These are phyloP conservation scores for Lachancea dasiensis DNA, from an alignment of 805 yeast species.

Conservation along the genomic window DNA sequence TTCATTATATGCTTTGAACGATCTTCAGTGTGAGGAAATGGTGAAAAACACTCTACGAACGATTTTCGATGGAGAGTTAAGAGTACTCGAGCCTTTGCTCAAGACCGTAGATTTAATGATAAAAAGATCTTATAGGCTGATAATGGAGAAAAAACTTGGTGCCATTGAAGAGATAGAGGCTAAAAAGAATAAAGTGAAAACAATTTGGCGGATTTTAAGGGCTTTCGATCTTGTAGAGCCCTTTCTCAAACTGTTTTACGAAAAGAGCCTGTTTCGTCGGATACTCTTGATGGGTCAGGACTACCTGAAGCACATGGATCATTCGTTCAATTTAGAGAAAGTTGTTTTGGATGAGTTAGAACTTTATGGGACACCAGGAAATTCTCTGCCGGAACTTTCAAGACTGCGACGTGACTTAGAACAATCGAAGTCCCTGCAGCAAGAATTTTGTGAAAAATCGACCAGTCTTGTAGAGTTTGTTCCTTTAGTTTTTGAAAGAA, in stretches of 20 bases:
- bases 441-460: not conserved
- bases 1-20: conserved; percentile 1
- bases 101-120: conserved; percentile 12
- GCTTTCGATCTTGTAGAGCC: conserved; percentile 6
- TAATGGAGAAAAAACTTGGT: not conserved
- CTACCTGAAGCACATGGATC: conserved; percentile 2
- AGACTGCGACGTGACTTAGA: conserved; percentile 1
- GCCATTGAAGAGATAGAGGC: not conserved
- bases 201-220: conserved; percentile 2
- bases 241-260: conserved; percentile 6
- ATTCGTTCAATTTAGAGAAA: conserved; percentile 5
- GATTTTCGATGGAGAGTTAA: conserved; percentile 15
- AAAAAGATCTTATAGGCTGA: not conserved
- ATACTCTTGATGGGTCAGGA: conserved; percentile 6
- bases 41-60: conserved; percentile 1
- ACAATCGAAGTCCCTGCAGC: not conserved
- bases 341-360: conserved; percentile 1
- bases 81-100: conserved; percentile 14
- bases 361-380: not conserved
- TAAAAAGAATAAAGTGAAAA: not conserved
- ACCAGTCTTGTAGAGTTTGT: not conserved
- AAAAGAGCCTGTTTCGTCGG: conserved; percentile 6
- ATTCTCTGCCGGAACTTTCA: not conserved
- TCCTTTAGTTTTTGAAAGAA: conserved; percentile 23
- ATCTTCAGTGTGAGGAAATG: not conserved